Percentiles rank a stretch among this genome's conserved stretches.
Conservation (phyloP, 2,329 filamentous ascomycete genomes). For the Cytospora piceicola region DNA sequence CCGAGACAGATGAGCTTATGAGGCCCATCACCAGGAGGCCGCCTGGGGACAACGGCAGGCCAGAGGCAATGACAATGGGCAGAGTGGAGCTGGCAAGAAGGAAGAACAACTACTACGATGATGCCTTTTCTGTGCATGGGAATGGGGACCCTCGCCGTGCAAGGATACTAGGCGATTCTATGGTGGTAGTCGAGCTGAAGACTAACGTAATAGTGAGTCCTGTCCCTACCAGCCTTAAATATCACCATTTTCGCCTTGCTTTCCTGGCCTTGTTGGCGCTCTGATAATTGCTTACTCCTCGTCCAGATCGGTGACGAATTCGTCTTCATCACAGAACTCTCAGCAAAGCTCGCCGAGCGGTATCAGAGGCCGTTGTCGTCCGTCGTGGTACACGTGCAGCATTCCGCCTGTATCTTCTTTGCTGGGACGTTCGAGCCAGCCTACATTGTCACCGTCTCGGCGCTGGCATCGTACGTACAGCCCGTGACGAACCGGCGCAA, state of each 20-base stretch:
- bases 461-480: slow-evolving; percentile 69
- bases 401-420: slow-evolving; percentile 75
- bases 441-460: slow-evolving; percentile 76
- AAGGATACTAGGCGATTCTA: slow-evolving; percentile 56
- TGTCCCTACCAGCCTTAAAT: neutral
- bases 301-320: slow-evolving; percentile 74
- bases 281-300: slow-evolving; percentile 4
- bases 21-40: slow-evolving; percentile 45
- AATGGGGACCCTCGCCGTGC: slow-evolving; percentile 46
- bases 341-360: slow-evolving; percentile 71
- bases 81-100: slow-evolving; percentile 42
- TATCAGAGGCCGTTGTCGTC: slow-evolving; percentile 76
- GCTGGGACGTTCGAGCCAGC: slow-evolving; percentile 77
- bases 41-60: slow-evolving; percentile 44
- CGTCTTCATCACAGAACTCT: slow-evolving; percentile 73
- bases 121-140: slow-evolving; percentile 42
- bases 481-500: slow-evolving; percentile 81
- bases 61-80: slow-evolving; percentile 38
- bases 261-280: neutral
- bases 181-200: slow-evolving; percentile 66
- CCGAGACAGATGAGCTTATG: slow-evolving; percentile 44
- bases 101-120: slow-evolving; percentile 52
- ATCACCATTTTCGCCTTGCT: neutral
- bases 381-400: slow-evolving; percentile 76
- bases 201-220: slow-evolving; percentile 64